These are phyloP conservation scores for Kazachstania viticola DNA, from an alignment of 805 yeast species.

Conservation along the genomic window DNA sequence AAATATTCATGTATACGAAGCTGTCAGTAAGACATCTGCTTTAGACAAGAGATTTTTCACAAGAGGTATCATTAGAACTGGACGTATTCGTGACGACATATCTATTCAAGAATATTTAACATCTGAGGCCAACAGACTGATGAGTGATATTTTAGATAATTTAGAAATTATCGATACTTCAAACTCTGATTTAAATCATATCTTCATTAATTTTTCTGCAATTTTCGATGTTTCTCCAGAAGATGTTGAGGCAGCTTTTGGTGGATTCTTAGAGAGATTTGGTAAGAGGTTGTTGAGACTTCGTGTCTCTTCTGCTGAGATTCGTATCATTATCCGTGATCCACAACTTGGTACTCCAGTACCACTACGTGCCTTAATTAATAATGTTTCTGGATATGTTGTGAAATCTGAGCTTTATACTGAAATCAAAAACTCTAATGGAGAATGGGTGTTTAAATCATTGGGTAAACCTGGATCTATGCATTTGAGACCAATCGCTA, in stretches of 20 bases:
- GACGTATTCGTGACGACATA: conserved; percentile 85
- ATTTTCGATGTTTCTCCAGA: conserved; percentile 88
- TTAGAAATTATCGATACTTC: conserved; percentile 89
- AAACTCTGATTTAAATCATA: conserved; percentile 92
- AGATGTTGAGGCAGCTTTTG: conserved; percentile 95
- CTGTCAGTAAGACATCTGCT: conserved; percentile 85
- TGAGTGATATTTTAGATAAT: conserved; percentile 92
- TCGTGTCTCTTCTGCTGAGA: conserved; percentile 94
- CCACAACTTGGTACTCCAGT: conserved; percentile 77
- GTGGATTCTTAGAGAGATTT: conserved; percentile 93
- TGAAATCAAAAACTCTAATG: conserved; percentile 83
- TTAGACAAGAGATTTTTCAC: conserved; percentile 93
- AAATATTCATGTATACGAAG: conserved; percentile 95
- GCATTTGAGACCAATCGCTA: conserved; percentile 92
- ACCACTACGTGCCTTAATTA: conserved; percentile 94
- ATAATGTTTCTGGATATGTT: conserved; percentile 93
- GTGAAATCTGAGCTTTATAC: conserved; percentile 91
- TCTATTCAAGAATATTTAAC: conserved; percentile 88
- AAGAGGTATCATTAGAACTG: conserved; percentile 94
- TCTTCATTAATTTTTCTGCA: conserved; percentile 93
- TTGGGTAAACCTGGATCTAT: conserved; percentile 91
- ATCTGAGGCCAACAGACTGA: conserved; percentile 90
- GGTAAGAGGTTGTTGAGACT: conserved; percentile 95
- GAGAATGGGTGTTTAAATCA: conserved; percentile 96
- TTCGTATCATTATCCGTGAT: conserved; percentile 89